Evolutionary conservation across 1,284 basidiomycete species (phyloP), one percentile per base, ranked within the genome.

Genomic region (Leccinum griseonigrum): DNA sequence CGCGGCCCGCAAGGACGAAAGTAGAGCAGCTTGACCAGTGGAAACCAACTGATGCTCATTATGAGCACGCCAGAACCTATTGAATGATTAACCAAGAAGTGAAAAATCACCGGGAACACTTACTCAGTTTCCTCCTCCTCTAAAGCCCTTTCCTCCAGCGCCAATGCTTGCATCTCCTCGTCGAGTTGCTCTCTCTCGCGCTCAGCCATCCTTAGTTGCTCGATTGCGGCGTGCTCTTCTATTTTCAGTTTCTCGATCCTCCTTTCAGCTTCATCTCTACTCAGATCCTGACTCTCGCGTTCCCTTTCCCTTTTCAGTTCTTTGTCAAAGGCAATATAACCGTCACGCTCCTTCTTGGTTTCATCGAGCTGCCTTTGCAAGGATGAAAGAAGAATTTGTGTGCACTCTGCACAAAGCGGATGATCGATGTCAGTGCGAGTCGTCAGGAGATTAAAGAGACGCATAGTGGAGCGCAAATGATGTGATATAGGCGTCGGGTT

Each of bases 351-450:
- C 71, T 90, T 90, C 75, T 91, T 93, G 3, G 91, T 89, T 76
- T 97, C 92, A 61, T 97, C 94, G 11, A 98, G 83, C 71, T 95
- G 90, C 50, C 85, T 84, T 68, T 91, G 88, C 58, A 98, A 85
- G 34, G 87, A 85, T 4, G 82, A 81, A 52, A 97, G 84, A 52
- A 98, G 78, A 58, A 91, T 84, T 69, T 92, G 88, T 2, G 95
- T 94, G 75, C 97, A 99, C 71, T 97, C 95, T 1, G 90, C 86
- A 74, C 97, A 99, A 10, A 99, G 83, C 3, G 97, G 97, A 75
- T 99, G 97, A 74, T 97, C 94, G 57, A 97, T 85, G 51, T 93
- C 90, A 55, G 93, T 92, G 50, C 88, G 82, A 56, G 86, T 85
- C 3, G 92, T 92, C 29, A 96, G 80, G 50, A 95, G 77, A 69